Evolutionary conservation across 257 asterid genomes (phyloP).

Genomic region (Primulina tabacum): DNA sequence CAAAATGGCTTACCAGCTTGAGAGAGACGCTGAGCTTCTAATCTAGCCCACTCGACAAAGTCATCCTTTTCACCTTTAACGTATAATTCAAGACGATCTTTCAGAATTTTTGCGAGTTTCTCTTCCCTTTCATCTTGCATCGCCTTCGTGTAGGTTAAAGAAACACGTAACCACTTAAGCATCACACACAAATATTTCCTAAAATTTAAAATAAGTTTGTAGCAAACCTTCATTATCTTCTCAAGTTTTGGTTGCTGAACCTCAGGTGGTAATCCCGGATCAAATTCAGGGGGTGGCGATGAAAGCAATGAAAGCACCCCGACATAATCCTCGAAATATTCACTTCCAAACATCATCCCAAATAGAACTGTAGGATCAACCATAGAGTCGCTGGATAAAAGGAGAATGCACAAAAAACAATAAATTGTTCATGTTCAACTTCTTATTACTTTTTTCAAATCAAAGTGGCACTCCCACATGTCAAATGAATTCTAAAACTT

Average conservation of each 20-base stretch:
- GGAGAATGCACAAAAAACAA: neutral
- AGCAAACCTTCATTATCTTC: constrained; percentile 66
- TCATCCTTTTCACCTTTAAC: constrained; percentile 60
- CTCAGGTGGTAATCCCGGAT: constrained; percentile 56
- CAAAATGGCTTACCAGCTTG: constrained; percentile 47
- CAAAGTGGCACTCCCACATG: neutral
- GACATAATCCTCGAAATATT: constrained; percentile 62
- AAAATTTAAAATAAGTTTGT: neutral
- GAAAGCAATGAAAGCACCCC: constrained; percentile 77
- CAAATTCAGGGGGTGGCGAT: constrained; percentile 52
- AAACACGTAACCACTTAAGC: constrained; percentile 16
- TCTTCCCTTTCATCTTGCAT: constrained; percentile 76
- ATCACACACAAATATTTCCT: neutral
- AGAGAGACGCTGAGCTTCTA: constrained; percentile 67
- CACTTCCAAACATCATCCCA: constrained; percentile 85
- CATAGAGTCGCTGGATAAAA: constrained; percentile 50
- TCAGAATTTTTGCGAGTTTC: constrained; percentile 51
- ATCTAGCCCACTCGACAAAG: constrained; percentile 57
- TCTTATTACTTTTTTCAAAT: neutral
- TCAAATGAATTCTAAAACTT: neutral
- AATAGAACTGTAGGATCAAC: constrained; percentile 82
- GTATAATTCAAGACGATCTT: constrained; percentile 56
- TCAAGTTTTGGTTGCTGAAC: constrained; percentile 52
- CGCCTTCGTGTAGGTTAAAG: constrained; percentile 36
- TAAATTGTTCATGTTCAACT: neutral